phyloP scores from a whole-genome alignment of 176 grass and related monocot species.

The Oryza punctata region DNA sequence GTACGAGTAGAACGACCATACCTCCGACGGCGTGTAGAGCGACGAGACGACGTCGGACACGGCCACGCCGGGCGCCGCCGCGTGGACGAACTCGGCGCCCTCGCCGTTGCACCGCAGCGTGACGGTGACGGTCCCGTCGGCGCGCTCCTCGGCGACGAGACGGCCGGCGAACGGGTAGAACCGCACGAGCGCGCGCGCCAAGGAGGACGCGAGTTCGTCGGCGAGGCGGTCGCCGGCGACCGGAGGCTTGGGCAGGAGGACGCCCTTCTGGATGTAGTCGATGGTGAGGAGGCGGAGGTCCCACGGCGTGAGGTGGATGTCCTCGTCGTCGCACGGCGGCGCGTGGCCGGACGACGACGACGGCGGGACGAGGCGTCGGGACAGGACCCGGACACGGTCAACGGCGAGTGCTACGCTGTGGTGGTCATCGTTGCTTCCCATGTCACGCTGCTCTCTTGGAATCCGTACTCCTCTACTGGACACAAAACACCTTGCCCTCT shows the following conservation, averaged over 20 bases:
- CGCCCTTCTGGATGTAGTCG: slow-evolving; percentile 5
- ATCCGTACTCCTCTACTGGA: not conserved
- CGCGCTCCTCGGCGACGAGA: not conserved
- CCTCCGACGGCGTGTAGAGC: not conserved
- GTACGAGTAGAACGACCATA: not conserved
- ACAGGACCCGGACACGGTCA: not conserved
- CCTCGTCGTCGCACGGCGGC: not conserved
- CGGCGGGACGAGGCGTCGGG: not conserved
- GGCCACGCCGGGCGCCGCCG: slow-evolving; percentile 10
- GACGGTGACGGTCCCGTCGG: not conserved
- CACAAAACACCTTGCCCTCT: no score
- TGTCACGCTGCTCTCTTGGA: not conserved
- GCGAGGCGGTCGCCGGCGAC: not conserved
- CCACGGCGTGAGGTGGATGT: not conserved
- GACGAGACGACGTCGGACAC: slow-evolving; percentile 11
- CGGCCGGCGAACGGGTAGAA: not conserved
- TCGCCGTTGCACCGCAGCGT: not conserved
- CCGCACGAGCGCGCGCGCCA: not conserved
- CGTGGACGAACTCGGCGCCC: slow-evolving; percentile 53
- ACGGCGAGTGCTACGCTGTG: not conserved
- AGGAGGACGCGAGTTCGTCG: not conserved
- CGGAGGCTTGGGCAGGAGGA: not conserved
- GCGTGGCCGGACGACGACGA: not conserved
- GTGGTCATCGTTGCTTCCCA: not conserved
- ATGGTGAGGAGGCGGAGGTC: not conserved